These are phyloP conservation scores for Plasmodium sp. DNA, from an alignment of 169 alveolate genomes.

Conservation along the genomic window DNA sequence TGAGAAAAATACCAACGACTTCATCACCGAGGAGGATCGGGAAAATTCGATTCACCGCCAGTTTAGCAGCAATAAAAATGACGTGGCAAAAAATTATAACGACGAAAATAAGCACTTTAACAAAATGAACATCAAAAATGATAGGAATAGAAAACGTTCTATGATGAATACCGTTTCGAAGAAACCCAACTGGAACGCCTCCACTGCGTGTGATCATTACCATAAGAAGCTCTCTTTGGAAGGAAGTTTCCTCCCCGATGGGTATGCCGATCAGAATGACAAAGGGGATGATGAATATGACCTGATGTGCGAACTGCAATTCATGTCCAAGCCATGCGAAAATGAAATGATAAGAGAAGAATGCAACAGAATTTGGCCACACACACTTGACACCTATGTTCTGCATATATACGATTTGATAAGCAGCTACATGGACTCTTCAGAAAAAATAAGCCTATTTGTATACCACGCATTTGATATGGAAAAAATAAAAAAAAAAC, in stretches of 20 bases:
- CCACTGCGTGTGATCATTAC: background rate
- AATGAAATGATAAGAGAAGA: slow-evolving; percentile 56
- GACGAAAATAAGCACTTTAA: background rate
- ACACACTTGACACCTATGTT: slow-evolving; percentile 54
- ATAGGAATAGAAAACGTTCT: background rate
- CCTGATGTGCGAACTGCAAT: slow-evolving; percentile 55
- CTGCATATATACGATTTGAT: slow-evolving; percentile 70
- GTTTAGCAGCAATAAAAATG: background rate
- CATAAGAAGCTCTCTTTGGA: background rate
- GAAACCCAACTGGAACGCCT: background rate
- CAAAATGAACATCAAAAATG: background rate
- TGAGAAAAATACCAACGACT: background rate
- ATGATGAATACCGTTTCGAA: background rate
- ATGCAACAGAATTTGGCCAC: slow-evolving; percentile 62
- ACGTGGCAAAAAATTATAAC: background rate
- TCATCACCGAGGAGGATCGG: background rate
- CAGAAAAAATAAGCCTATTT: slow-evolving; percentile 69
- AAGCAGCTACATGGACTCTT: slow-evolving; percentile 74
- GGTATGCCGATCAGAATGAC: background rate
- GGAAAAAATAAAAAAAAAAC: slow-evolving; percentile 69
- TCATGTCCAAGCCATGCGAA: slow-evolving; percentile 40
- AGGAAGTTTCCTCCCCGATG: background rate
- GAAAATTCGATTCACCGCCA: background rate
- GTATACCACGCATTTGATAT: slow-evolving; percentile 72
- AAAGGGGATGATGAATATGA: slow-evolving; percentile 15